phyloP scores from a whole-genome alignment of 306 rosid genomes.

The Rosa lucieae region DNA sequence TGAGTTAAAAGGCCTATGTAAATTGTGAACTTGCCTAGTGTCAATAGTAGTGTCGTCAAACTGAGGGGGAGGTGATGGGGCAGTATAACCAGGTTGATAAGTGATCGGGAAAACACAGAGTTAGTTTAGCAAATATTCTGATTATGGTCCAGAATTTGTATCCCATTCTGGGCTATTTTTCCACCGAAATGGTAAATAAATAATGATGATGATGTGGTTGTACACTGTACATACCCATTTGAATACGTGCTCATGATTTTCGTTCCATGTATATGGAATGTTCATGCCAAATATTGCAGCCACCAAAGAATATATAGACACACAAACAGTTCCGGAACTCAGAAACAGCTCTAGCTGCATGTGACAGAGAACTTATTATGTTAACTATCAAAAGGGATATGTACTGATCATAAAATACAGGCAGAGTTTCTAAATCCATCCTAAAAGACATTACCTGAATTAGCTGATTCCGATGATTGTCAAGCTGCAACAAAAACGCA shows the following conservation, averaged over 20 bases:
- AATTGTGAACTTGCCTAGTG: constrained; percentile 46
- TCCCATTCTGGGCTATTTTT: too few relatives aligned
- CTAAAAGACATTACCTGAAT: constrained; percentile 56
- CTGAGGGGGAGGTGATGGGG: constrained; percentile 38
- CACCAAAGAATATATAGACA: too few relatives aligned
- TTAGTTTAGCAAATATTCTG: too few relatives aligned
- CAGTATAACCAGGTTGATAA: constrained; percentile 48
- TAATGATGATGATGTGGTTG: too few relatives aligned
- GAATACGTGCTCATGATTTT: too few relatives aligned
- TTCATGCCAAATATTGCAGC: too few relatives aligned
- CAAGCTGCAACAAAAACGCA: constrained; percentile 58
- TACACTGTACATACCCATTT: too few relatives aligned
- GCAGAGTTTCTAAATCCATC: neutral
- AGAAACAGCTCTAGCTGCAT: neutral
- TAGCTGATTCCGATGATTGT: constrained; percentile 80
- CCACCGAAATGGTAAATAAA: too few relatives aligned
- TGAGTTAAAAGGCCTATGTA: neutral
- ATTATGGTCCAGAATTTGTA: too few relatives aligned
- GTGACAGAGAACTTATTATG: neutral
- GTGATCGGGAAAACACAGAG: too few relatives aligned
- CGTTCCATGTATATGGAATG: too few relatives aligned
- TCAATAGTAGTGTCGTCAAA: constrained; percentile 45
- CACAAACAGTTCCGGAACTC: too few relatives aligned
- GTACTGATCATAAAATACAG: neutral
- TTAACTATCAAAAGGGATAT: neutral